phyloP scores from a whole-genome alignment of 2,329 filamentous ascomycete species.

The Macrophomina phaseolina region DNA sequence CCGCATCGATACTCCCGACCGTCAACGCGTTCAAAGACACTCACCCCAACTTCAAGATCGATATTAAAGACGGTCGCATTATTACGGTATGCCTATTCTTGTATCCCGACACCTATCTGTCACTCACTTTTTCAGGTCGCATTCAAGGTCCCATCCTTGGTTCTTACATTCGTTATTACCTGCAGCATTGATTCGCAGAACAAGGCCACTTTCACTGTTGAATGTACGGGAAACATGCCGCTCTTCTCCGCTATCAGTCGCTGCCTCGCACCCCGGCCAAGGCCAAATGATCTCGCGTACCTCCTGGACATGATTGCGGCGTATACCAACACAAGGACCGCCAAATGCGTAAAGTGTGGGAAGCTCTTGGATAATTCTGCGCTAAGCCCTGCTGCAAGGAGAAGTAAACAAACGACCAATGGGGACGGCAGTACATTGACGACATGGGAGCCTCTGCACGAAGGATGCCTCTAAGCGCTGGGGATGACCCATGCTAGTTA shows the following conservation, averaged over 20 bases:
- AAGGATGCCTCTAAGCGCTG: slow-evolving; percentile 36
- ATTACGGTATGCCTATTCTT: slow-evolving; percentile 34
- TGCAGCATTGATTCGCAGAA: slow-evolving; percentile 38
- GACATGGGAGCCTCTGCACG: slow-evolving; percentile 46
- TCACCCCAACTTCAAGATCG: slow-evolving; percentile 36
- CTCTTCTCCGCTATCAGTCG: slow-evolving; percentile 40
- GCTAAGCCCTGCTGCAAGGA: slow-evolving; percentile 39
- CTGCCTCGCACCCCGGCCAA: slow-evolving; percentile 42
- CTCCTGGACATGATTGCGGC: slow-evolving; percentile 47
- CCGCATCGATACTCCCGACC: slow-evolving; percentile 34
- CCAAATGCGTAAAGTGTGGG: slow-evolving; percentile 41
- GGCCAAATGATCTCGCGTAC: slow-evolving; percentile 39
- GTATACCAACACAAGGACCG: slow-evolving; percentile 42
- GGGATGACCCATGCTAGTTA: background rate
- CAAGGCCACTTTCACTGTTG: slow-evolving; percentile 36
- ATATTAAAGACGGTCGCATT: slow-evolving; percentile 36
- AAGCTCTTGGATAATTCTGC: slow-evolving; percentile 37
- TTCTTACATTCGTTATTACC: slow-evolving; percentile 37
- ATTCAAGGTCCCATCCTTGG: slow-evolving; percentile 36
- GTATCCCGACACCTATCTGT: background rate
- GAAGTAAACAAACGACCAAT: slow-evolving; percentile 35
- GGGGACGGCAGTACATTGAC: slow-evolving; percentile 32
- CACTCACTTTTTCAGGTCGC: slow-evolving; percentile 33
- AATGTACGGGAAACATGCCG: slow-evolving; percentile 39
- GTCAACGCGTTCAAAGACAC: slow-evolving; percentile 36